Conservation (phyloP, 495 filamentous ascomycete species). For the Penicillium subrubescens region DNA sequence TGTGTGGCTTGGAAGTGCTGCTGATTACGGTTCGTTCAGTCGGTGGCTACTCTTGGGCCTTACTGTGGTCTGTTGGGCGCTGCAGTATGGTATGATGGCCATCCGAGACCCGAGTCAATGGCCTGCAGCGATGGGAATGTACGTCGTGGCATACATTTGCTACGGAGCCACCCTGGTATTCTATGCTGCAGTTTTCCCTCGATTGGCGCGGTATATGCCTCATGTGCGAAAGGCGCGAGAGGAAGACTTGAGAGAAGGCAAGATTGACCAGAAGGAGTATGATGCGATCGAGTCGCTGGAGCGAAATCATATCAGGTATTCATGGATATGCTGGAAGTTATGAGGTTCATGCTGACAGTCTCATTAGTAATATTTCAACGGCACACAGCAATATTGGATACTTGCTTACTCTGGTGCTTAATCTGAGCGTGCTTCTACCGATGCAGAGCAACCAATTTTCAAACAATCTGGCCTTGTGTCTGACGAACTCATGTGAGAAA, state of each 20-base stretch:
- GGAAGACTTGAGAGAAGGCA: constrained; percentile 46
- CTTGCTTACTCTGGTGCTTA: constrained; percentile 45
- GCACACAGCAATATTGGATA: constrained; percentile 56
- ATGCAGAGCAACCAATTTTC: constrained; percentile 42
- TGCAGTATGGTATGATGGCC: constrained; percentile 51
- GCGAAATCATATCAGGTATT: constrained; percentile 49
- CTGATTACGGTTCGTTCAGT: constrained; percentile 53
- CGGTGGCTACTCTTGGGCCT: constrained; percentile 49
- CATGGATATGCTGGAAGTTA: not conserved
- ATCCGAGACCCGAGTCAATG: constrained; percentile 48
- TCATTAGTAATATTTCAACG: constrained; percentile 46
- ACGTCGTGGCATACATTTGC: constrained; percentile 49
- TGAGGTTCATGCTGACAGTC: not conserved
- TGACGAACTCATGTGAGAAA: constrained; percentile 48
- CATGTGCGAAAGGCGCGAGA: constrained; percentile 50
- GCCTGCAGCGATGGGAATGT: constrained; percentile 51
- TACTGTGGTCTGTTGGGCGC: constrained; percentile 51
- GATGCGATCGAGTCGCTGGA: constrained; percentile 52
- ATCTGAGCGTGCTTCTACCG: constrained; percentile 48
- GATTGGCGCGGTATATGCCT: constrained; percentile 49
- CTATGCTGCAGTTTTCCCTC: constrained; percentile 52
- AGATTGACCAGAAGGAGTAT: constrained; percentile 44
- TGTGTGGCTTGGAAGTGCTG: constrained; percentile 50
- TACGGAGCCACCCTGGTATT: constrained; percentile 53
- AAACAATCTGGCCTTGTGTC: constrained; percentile 49